These are phyloP conservation scores for Tuber aestivum DNA, from an alignment of 495 filamentous ascomycete genomes.

Conservation along the genomic window DNA sequence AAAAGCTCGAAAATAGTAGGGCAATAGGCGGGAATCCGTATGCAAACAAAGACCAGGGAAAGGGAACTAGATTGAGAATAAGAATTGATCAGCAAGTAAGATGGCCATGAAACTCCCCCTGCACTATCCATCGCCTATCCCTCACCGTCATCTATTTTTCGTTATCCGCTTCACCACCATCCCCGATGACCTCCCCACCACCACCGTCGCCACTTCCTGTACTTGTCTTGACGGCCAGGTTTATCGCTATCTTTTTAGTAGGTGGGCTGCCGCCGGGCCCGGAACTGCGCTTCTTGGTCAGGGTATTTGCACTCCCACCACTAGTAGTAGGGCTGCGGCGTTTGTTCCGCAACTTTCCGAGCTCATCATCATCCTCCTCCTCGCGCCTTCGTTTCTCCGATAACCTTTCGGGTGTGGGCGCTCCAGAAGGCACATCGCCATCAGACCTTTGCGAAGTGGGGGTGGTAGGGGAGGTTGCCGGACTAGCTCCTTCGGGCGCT, in stretches of 20 bases:
- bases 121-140: slow-evolving; percentile 44
- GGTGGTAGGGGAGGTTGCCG: slow-evolving; percentile 34
- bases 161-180: slow-evolving; percentile 24
- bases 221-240: slow-evolving; percentile 41
- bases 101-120: slow-evolving; percentile 41
- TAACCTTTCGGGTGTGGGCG: slow-evolving; percentile 64
- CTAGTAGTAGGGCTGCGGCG: slow-evolving; percentile 55
- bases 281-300: slow-evolving; percentile 43
- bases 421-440: slow-evolving; percentile 40
- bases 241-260: slow-evolving; percentile 53
- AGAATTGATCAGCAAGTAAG: slow-evolving; percentile 28
- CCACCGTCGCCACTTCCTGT: slow-evolving; percentile 25
- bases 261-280: slow-evolving; percentile 39
- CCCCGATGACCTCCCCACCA: slow-evolving; percentile 16
- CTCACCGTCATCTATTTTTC: slow-evolving; percentile 46
- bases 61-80: slow-evolving; percentile 46
- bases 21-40: neutral
- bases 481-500: slow-evolving; percentile 26
- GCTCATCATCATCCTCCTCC: slow-evolving; percentile 72
- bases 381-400: slow-evolving; percentile 87
- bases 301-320: slow-evolving; percentile 12
- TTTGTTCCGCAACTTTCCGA: slow-evolving; percentile 67
- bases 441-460: slow-evolving; percentile 41
- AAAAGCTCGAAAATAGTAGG: slow-evolving; percentile 3
- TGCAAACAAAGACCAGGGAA: slow-evolving; percentile 28